Evolutionary conservation across 306 rosid species (phyloP).

Genomic region (Gleditsia sinensis): DNA sequence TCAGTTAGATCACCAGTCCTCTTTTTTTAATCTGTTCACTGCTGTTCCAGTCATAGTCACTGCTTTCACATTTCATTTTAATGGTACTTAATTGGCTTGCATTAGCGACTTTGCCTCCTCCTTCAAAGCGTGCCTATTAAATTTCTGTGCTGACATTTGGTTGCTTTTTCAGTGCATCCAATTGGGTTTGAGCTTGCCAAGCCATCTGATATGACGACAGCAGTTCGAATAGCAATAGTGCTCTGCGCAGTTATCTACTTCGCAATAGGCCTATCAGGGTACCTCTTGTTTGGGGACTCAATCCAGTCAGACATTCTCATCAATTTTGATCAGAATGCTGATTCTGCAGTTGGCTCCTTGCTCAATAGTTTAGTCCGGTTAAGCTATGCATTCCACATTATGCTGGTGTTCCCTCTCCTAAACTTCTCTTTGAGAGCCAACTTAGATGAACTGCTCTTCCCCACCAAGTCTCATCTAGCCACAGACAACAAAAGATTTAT

Average conservation of each 20-base stretch:
- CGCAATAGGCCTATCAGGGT: constrained; percentile 79
- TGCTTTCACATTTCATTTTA: constrained; percentile 91
- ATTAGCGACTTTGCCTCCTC: not conserved
- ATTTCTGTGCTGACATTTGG: constrained; percentile 25
- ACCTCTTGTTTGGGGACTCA: constrained; percentile 86
- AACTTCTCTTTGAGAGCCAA: constrained; percentile 87
- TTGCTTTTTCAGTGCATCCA: constrained; percentile 75
- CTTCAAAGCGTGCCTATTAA: not conserved
- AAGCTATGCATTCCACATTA: constrained; percentile 86
- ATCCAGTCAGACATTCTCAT: constrained; percentile 75
- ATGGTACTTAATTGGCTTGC: constrained; percentile 52
- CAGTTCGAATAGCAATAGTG: constrained; percentile 69
- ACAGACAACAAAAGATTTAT: constrained; percentile 76
- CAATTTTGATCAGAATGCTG: constrained; percentile 71
- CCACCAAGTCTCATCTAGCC: constrained; percentile 52
- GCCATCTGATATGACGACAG: constrained; percentile 70
- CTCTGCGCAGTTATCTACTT: constrained; percentile 73
- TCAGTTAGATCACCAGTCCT: constrained; percentile 54
- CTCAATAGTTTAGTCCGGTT: constrained; percentile 67
- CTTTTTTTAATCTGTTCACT: constrained; percentile 92
- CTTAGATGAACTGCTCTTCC: constrained; percentile 79
- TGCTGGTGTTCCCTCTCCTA: constrained; percentile 83
- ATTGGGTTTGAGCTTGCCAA: constrained; percentile 79
- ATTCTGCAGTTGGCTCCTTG: constrained; percentile 58
- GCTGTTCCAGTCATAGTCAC: constrained; percentile 93